Evolutionary conservation across 257 asterid genomes (phyloP), one percentile per base, ranked within the genome.

Genomic region (Solanum stenotomum): DNA sequence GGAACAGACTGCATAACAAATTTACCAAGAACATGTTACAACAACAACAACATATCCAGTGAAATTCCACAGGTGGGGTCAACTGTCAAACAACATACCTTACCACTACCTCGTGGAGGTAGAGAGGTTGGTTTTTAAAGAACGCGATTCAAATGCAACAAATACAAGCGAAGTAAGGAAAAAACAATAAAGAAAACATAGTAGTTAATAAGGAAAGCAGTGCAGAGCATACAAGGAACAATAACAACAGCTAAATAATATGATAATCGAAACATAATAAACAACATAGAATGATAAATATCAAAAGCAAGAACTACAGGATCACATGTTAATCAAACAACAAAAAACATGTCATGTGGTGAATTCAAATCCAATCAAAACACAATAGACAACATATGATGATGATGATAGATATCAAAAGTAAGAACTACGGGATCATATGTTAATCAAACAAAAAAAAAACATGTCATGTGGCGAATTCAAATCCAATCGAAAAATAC

Each of bases 1-100:
- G 96, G 98, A 40, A 93, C 98, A 37, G 95, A 90, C 98, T 94
- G 94, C 59, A 77, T 10, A 2, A 34, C 59, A 49, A 75, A 35
- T 22, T 27, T 29, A 31, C 23, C 35, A 86, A 34, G 1, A 27
- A 40, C 82, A 67, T 14, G 67, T 85, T 85, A 34, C 25, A 78
- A 42, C 29, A 78, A n/a, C 9, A 38, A 8, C 23, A 56, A 85
- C 25, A 89, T 5, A 37, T 3, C 34, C 74, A 70, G 87, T 7
- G n/a, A 22, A 83, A 71, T 14, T 10, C 23, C 42, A 25, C 13
- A 15, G 23, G 1, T 63, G 2, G 3, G 15, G 33, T 42, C 46
- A 38, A 38, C 44, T 10, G 10, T 38, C 12, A 38, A 38, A 38
- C 44, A 38, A 38, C 44, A 38, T 40, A 42, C 46, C 46, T 42